Evolutionary conservation across 2,329 filamentous ascomycete species (phyloP), one percentile per base, ranked within the genome.

Genomic region (Fusarium euwallaceae): DNA sequence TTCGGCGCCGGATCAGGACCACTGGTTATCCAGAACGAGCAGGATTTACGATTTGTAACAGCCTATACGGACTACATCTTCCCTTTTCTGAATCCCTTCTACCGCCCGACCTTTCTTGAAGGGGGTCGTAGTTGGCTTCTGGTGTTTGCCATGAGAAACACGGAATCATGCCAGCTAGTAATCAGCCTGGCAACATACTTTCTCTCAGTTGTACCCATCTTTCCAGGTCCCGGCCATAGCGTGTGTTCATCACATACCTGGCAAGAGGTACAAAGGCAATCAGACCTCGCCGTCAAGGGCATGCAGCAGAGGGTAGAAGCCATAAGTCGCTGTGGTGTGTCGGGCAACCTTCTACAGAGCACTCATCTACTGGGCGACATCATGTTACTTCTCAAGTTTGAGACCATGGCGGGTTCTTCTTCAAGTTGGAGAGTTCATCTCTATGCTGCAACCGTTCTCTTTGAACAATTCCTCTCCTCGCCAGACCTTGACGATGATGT

Each of bases 11-110:
- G 43, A 17, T 48, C 9, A 4, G 66, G 55, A 7, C 22, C 34
- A 0, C 29, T 72, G 1, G 7, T 32, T 1, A 8, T 73, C 12
- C 24, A 59, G 0, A 48, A 55, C 32, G 61, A 61, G 6, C 45
- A 65, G 4, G 71, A 73, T 32, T 9, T 73, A 1, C 70, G 67
- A 1, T 67, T 70, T 2, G 14, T 70, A 7, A 66, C 36, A 14
- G 12, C 60, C 6, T 84, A 83, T 64, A 72, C 84, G 3, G 80
- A 83, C 32, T 77, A 77, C 16, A 76, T 84, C 3, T 84, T 90
- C 60, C 88, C 89, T 0, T 87, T 89, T 61, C 79, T 90, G 0
- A 89, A 87, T 72, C 89, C 89, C 1, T 88, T 89, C 73, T 90
- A 90, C 78, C 83, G 83, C 2, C 88, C 89, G 0, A 81, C 82